Base-by-base conservation (phyloP, 345 rosid genomes). In the Linum lewisii region DNA sequence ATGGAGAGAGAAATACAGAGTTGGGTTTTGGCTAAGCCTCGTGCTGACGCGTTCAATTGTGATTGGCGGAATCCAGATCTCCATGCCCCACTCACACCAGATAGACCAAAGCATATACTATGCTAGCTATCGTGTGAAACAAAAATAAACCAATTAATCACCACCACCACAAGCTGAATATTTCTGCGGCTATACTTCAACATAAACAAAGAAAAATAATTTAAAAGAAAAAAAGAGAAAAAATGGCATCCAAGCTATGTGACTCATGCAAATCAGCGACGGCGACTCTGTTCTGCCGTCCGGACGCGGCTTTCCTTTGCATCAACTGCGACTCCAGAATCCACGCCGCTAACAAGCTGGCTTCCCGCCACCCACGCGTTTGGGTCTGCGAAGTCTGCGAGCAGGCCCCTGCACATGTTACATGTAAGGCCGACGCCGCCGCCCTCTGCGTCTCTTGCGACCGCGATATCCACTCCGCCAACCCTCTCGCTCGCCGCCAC, bases 341-440 rank as follows among this genome's bases (percentile, higher is more conserved):
- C 64, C 99, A 94, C 70, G 86, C 96, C 2, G 95, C 90, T 57
- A 94, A 90, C 86, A 90, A 94, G 73, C 86, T 94, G 10, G 96
- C 96, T 13, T 85, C 97, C 5, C 84, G 96, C 61, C 99, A 93
- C 84, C 90, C 88, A 34, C 96, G 99, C 19, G 97, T 89, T 15
- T 79, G 84, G 81, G 50, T 93, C 14, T 93, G 99, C 61, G 92
- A 84, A 65, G 99, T 93, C 20, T 94, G 99, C 59, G 99, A 94
- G 79, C 99, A 94, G 63, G 95, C 95, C 0, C 99, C 99, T 0
- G 97, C 99, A 2, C 82, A 87, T 66, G 92, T 94, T 70, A 94
- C 96, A 54, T 92, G 98, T 70, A 88, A 84, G 79, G 98, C 98
- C 0, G 95, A 92, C 29, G 81, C 95, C 1, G 98, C 98, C 1